These are phyloP conservation scores for Sporothrix mexicana DNA, from an alignment of 2,329 filamentous ascomycete species.

Conservation along the genomic window DNA sequence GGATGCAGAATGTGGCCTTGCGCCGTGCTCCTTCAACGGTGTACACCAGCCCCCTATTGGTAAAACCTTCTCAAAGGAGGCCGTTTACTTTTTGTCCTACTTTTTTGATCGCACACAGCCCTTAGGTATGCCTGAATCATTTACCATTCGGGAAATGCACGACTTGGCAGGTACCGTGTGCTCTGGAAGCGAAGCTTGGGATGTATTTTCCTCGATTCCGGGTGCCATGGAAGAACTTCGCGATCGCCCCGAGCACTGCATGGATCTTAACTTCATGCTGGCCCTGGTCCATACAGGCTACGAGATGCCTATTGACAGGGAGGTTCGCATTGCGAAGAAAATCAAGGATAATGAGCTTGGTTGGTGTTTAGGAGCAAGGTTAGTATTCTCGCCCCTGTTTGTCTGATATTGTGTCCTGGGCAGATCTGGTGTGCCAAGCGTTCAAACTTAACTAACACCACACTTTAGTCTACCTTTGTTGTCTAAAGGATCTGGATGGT, in stretches of 20 bases:
- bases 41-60: conserved; percentile 90
- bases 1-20: conserved; percentile 77
- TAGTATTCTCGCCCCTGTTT: conserved; percentile 47
- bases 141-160: conserved; percentile 88
- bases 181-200: conserved; percentile 77
- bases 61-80: conserved; percentile 90
- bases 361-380: conserved; percentile 97
- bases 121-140: conserved; percentile 97
- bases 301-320: conserved; percentile 94
- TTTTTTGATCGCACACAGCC: conserved; percentile 95
- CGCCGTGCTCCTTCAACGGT: conserved; percentile 98
- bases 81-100: conserved; percentile 96
- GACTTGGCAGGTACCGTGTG: conserved; percentile 87
- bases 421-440: not conserved
- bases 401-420: not conserved
- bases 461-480: conserved; percentile 76
- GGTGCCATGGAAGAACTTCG: conserved; percentile 80
- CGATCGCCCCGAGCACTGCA: conserved; percentile 85
- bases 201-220: conserved; percentile 76
- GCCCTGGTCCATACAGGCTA: conserved; percentile 93
- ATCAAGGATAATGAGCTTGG: conserved; percentile 96
- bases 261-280: conserved; percentile 97
- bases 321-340: conserved; percentile 98
- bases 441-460: too few relatives aligned
- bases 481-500: conserved; percentile 82